A percentile compares a stretch with the other conserved stretches of the same genome.
phyloP scores from a whole-genome alignment of 768 basidiomycete genomes.

The Scleroderma citrinum region DNA sequence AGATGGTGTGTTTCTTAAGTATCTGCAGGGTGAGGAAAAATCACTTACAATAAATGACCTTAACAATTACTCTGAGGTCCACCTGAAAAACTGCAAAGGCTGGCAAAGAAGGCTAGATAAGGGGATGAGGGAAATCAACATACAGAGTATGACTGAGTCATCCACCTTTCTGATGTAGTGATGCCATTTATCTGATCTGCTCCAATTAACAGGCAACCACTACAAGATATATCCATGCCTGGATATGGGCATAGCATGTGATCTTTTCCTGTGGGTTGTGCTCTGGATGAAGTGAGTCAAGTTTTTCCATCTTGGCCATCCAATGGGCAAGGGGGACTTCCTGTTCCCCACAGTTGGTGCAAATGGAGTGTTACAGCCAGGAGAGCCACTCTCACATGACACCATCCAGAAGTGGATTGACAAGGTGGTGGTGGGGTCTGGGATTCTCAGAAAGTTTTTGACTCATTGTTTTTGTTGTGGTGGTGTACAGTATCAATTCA shows the following conservation, averaged over 20 bases:
- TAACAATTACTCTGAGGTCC: constrained; percentile 15
- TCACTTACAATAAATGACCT: constrained; percentile 6
- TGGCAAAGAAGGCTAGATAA: constrained; percentile 23
- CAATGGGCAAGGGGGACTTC: constrained; percentile 11
- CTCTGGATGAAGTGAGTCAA: constrained; percentile 4
- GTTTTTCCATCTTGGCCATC: background rate
- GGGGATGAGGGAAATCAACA: constrained; percentile 15
- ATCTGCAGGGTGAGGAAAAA: background rate
- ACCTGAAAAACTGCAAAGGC: constrained; percentile 10
- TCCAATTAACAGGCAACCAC: constrained; percentile 1
- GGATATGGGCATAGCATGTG: background rate
- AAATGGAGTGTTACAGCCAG: constrained; percentile 18
- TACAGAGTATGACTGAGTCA: constrained; percentile 9
- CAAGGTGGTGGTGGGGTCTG: constrained; percentile 5
- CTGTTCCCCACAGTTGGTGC: constrained; percentile 20
- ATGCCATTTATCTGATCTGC: background rate
- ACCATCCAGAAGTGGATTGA: constrained; percentile 16
- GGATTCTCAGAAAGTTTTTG: constrained; percentile 10
- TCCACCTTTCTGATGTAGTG: background rate
- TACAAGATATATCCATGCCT: background rate
- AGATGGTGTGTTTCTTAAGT: constrained; percentile 1
- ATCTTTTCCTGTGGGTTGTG: background rate
- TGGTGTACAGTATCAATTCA: constrained; percentile 25
- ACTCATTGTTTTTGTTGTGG: constrained; percentile 25
- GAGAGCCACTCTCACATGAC: constrained; percentile 18